Conservation (phyloP, 2,329 filamentous ascomycete genomes). For the Gnomoniopsis sp. region DNA sequence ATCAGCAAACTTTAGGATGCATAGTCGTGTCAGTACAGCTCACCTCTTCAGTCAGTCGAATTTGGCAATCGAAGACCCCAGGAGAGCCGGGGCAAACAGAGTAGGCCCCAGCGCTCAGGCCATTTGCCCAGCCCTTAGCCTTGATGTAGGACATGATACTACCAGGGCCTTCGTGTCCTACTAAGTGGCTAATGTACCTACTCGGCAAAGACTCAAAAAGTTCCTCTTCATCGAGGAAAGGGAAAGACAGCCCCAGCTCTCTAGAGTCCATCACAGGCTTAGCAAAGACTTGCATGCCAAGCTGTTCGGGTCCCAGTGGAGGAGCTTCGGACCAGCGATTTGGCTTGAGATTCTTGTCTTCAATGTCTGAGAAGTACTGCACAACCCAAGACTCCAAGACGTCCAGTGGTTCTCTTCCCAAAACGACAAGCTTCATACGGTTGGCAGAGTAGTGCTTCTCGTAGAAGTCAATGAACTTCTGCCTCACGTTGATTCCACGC, state of each 20-base stretch:
- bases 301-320: slow-evolving; percentile 46
- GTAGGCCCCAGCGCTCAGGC: slow-evolving; percentile 72
- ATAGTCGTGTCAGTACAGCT: slow-evolving; percentile 13
- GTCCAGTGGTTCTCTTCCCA: slow-evolving; percentile 79
- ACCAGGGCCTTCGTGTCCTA: slow-evolving; percentile 89
- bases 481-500: slow-evolving; percentile 76
- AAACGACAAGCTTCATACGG: slow-evolving; percentile 84
- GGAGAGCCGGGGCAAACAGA: slow-evolving; percentile 73
- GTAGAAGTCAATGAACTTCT: slow-evolving; percentile 92
- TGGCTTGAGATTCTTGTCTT: slow-evolving; percentile 72
- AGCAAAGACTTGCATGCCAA: slow-evolving; percentile 72
- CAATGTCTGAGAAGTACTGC: slow-evolving; percentile 76
- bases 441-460: slow-evolving; percentile 89
- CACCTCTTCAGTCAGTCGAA: slow-evolving; percentile 80
- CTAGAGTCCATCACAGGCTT: slow-evolving; percentile 90
- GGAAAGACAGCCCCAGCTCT: slow-evolving; percentile 76
- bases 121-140: slow-evolving; percentile 84
- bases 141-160: slow-evolving; percentile 91
- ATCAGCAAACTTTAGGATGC: slow-evolving; percentile 17
- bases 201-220: slow-evolving; percentile 79
- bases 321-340: slow-evolving; percentile 53
- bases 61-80: slow-evolving; percentile 73
- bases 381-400: slow-evolving; percentile 79
- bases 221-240: slow-evolving; percentile 79
- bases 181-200: slow-evolving; percentile 81